Evolutionary conservation across 176 grass and related monocot species (phyloP).

Genomic region (Leersia perrieri): DNA sequence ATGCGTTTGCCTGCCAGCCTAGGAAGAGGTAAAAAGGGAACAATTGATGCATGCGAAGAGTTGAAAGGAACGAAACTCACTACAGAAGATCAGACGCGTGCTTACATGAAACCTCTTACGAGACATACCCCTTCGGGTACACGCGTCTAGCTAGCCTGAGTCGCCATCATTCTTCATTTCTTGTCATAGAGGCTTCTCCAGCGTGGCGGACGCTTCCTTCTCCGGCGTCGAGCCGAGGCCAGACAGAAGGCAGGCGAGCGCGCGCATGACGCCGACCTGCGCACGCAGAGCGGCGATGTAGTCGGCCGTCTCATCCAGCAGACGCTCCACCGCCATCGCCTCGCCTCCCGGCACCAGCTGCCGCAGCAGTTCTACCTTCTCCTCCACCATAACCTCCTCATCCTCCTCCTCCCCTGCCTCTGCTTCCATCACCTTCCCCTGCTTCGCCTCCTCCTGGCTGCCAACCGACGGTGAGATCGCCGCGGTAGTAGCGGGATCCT

Average conservation of each 20-base stretch:
- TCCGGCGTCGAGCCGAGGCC: constrained; percentile 42
- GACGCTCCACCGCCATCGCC: constrained; percentile 49
- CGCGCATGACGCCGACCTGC: constrained; percentile 77
- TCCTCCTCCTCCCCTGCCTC: constrained; percentile 3
- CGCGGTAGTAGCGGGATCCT: neutral
- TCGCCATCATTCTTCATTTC: neutral
- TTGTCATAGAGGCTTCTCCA: constrained; percentile 20
- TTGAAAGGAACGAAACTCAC: neutral
- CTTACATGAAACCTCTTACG: neutral
- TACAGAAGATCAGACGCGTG: neutral
- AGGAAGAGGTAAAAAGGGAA: neutral
- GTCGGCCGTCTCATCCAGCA: constrained; percentile 84
- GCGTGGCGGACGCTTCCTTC: neutral
- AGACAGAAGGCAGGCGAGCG: constrained; percentile 58
- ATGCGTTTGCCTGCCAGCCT: neutral
- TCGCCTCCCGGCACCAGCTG: constrained; percentile 72
- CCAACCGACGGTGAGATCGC: neutral
- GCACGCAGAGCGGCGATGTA: constrained; percentile 65
- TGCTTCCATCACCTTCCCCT: neutral
- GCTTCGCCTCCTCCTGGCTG: neutral
- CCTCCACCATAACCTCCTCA: constrained; percentile 35
- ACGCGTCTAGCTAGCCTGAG: neutral
- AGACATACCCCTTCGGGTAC: neutral
- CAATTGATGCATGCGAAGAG: neutral
- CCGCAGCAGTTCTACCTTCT: constrained; percentile 56